Evolutionary conservation across 106 monocot species (phyloP), one percentile per base, ranked within the genome.

Genomic region (Iris macrosiphon): DNA sequence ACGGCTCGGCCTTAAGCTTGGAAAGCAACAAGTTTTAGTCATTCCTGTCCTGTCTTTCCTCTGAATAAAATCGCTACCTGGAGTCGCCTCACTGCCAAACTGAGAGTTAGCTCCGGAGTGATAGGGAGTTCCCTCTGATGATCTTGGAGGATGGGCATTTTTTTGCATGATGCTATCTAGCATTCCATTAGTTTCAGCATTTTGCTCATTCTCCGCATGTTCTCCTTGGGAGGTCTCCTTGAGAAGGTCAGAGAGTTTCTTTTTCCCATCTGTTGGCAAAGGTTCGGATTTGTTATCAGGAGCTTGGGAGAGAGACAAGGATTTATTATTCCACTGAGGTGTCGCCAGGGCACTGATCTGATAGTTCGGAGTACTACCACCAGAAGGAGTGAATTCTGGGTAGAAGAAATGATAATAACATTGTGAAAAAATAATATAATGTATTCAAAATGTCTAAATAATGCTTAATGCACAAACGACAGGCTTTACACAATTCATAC

Each of bases 361-460:
- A 62, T 68, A 22, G 49, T 70, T 76, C 11, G 88, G 82, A 9
- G 83, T 79, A 47, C 65, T 76, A 16, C 79, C 82, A 6, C 67
- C 19, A 2, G 70, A 83, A 37, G 88, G 70, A 33, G 75, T 75
- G 35, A 73, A 70, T 30, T 88, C 88, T 88, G 73, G 28, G 64
- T 19, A 41, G 11, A 37, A 31, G 27, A 55, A 37, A 43, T 37
- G 2, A 20, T n/a, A n/a, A n/a, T n/a, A n/a, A n/a, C n/a, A n/a
- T 22, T 33, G 47, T 42, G 2, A 41, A n/a, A n/a, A n/a, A n/a
- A n/a, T n/a, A n/a, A n/a, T n/a, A n/a, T n/a, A n/a, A n/a, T n/a
- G n/a, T n/a, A n/a, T n/a, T n/a, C n/a, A n/a, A n/a, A n/a, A n/a
- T n/a, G n/a, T n/a, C n/a, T n/a, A n/a, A n/a, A n/a, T n/a, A n/a